A percentile compares a stretch with the other conserved stretches of the same genome.
Evolutionary conservation across 1,284 basidiomycete species (phyloP).

Genomic region (Porodaedalea pini): DNA sequence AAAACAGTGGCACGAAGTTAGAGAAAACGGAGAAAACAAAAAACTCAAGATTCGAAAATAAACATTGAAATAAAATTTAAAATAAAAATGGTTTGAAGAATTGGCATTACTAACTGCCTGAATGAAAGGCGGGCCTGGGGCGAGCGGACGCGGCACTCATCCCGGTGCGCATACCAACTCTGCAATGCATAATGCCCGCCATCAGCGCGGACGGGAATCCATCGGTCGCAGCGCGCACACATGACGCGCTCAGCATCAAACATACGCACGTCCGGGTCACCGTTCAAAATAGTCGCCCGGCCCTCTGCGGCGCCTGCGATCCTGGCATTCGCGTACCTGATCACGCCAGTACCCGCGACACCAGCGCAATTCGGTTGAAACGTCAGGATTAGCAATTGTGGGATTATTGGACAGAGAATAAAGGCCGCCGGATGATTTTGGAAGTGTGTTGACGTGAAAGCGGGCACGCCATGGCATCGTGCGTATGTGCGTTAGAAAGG

Average conservation of each 20-base stretch:
- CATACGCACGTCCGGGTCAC: background rate
- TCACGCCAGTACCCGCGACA: background rate
- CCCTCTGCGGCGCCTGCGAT: background rate
- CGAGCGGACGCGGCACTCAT: background rate
- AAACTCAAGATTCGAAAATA: background rate
- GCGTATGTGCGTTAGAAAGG: background rate
- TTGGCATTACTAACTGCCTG: background rate
- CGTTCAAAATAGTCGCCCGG: background rate
- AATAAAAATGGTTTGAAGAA: background rate
- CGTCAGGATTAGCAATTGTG: background rate
- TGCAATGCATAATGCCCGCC: conserved; percentile 1
- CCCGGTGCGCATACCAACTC: background rate
- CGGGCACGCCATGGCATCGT: background rate
- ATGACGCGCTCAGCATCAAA: conserved; percentile 11
- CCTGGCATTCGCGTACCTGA: conserved; percentile 8
- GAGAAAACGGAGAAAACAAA: background rate
- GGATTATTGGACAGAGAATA: background rate
- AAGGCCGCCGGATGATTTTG: background rate
- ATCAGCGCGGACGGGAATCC: conserved; percentile 1
- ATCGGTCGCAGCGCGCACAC: conserved; percentile 6
- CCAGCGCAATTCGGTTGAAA: background rate
- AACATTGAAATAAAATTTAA: background rate
- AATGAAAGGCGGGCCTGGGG: background rate
- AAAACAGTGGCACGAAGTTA: background rate
- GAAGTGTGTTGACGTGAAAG: background rate